Evolutionary conservation across 352 stramenopile genomes (phyloP).

Genomic region (Thalassiosira mediterranea): DNA sequence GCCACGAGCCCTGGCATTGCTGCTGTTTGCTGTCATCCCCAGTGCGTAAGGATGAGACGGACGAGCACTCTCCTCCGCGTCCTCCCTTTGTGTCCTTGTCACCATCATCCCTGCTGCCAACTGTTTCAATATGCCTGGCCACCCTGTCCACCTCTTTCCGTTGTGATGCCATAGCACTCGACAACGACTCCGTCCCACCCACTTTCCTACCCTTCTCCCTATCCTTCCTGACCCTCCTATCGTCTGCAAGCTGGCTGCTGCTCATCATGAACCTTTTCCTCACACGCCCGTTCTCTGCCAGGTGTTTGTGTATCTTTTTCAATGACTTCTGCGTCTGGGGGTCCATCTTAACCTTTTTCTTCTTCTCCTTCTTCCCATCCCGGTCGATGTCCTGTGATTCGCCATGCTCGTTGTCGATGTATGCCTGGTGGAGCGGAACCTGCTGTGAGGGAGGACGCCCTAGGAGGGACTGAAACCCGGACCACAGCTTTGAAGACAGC

Average conservation of each 20-base stretch:
- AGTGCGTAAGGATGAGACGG: too few relatives aligned
- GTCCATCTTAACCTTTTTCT: constrained; percentile 46
- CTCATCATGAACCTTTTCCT: constrained; percentile 43
- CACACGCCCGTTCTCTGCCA: constrained; percentile 19
- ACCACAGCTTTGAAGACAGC: constrained; percentile 60
- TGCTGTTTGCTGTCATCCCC: too few relatives aligned
- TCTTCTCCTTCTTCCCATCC: constrained; percentile 33
- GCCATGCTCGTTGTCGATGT: neutral
- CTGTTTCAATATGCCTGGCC: too few relatives aligned
- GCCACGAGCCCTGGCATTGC: too few relatives aligned
- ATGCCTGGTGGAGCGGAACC: constrained; percentile 19
- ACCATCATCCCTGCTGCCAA: neutral
- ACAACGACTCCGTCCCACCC: neutral
- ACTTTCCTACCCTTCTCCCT: neutral
- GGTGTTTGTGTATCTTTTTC: constrained; percentile 40
- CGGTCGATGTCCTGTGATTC: too few relatives aligned
- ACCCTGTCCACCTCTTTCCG: too few relatives aligned
- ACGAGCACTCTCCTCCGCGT: neutral
- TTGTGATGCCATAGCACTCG: too few relatives aligned
- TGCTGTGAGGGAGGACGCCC: constrained; percentile 13
- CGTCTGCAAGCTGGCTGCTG: constrained; percentile 49
- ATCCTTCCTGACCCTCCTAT: constrained; percentile 38
- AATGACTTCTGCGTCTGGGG: constrained; percentile 33
- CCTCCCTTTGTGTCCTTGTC: neutral
- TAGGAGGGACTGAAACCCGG: constrained; percentile 49